phyloP scores from a whole-genome alignment of 1,284 basidiomycete species.

The Sporisorium scitamineum region DNA sequence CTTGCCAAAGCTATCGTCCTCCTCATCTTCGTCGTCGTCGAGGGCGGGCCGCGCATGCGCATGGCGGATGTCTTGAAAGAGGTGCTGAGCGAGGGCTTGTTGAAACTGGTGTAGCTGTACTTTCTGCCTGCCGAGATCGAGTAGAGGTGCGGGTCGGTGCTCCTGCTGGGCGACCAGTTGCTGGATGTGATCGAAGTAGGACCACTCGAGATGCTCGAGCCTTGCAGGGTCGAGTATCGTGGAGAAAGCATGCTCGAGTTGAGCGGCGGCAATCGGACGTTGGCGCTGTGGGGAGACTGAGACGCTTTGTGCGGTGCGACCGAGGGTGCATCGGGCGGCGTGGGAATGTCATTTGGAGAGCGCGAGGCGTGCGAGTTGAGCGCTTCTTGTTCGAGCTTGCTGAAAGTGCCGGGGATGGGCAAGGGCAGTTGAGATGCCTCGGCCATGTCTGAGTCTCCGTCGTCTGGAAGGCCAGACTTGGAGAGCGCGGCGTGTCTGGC shows the following conservation, averaged over 20 bases:
- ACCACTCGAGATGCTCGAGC: constrained; percentile 55
- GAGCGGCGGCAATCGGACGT: constrained; percentile 46
- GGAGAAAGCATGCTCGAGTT: constrained; percentile 48
- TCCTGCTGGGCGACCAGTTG: constrained; percentile 52
- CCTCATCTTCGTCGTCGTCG: constrained; percentile 52
- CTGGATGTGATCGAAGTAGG: constrained; percentile 49
- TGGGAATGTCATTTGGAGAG: constrained; percentile 60
- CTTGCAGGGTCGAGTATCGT: constrained; percentile 40
- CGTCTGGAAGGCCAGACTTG: constrained; percentile 20
- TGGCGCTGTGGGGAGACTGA: constrained; percentile 26
- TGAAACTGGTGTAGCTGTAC: constrained; percentile 53
- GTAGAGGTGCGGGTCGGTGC: constrained; percentile 54
- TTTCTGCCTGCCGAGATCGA: constrained; percentile 51
- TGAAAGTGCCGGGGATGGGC: constrained; percentile 49
- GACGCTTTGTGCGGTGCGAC: constrained; percentile 36
- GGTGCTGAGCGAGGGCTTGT: constrained; percentile 60
- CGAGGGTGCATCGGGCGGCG: constrained; percentile 60
- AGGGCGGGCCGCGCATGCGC: constrained; percentile 49
- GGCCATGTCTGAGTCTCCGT: constrained; percentile 56
- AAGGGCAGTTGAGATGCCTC: constrained; percentile 45
- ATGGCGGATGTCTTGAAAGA: constrained; percentile 62
- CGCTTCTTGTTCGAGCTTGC: constrained; percentile 27
- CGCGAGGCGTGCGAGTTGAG: constrained; percentile 46
- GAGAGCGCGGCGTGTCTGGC: constrained; percentile 5
- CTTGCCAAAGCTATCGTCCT: constrained; percentile 55